A percentile compares a stretch with the other conserved stretches of the same genome.
These are phyloP conservation scores for Fusarium liriodendri DNA, from an alignment of 2,329 filamentous ascomycete species.

Conservation along the genomic window DNA sequence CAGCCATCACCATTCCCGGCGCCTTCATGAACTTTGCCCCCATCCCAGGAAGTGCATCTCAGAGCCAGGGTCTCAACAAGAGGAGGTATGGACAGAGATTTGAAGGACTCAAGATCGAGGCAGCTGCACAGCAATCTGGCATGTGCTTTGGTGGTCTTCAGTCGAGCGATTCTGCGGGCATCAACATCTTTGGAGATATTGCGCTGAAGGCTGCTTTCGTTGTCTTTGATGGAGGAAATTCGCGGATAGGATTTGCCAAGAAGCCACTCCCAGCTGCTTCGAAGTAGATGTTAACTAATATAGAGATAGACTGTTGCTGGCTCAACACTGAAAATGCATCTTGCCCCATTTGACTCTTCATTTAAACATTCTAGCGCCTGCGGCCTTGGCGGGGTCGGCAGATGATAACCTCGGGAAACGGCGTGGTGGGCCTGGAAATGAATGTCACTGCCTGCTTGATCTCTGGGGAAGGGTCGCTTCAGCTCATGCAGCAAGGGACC, in stretches of 20 bases:
- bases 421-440: background rate
- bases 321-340: background rate
- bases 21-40: slow-evolving; percentile 64
- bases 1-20: slow-evolving; percentile 68
- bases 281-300: background rate
- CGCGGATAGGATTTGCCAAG: slow-evolving; percentile 35
- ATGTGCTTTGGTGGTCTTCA: slow-evolving; percentile 78
- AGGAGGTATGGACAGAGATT: background rate
- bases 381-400: background rate
- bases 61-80: background rate
- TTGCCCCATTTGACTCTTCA: background rate
- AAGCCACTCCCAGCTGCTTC: slow-evolving; percentile 12
- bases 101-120: background rate
- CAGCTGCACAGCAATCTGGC: background rate
- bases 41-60: slow-evolving; percentile 37
- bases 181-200: slow-evolving; percentile 73
- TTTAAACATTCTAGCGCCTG: background rate
- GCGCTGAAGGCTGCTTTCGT: slow-evolving; percentile 72
- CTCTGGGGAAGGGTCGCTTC: background rate
- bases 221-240: slow-evolving; percentile 59
- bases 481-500: background rate
- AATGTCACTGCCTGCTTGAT: background rate
- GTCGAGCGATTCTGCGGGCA: slow-evolving; percentile 54
- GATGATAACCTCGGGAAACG: background rate
- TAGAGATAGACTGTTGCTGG: slow-evolving; percentile 1